Percentiles rank a stretch among this genome's conserved stretches.
phyloP scores from a whole-genome alignment of 129 eudicot genomes.

The Solidago caesia region DNA sequence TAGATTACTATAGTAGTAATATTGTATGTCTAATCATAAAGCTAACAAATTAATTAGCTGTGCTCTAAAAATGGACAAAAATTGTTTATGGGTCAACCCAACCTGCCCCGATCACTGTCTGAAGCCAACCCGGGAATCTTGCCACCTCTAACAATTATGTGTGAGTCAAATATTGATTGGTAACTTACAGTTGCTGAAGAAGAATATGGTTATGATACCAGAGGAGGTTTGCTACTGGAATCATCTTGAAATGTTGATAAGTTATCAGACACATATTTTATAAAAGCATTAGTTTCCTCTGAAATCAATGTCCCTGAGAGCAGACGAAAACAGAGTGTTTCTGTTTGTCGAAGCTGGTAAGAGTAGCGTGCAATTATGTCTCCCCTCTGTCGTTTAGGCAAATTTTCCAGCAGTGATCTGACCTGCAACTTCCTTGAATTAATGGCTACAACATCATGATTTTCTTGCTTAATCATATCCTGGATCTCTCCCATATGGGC shows the following conservation, averaged over 20 bases:
- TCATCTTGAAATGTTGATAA: not conserved
- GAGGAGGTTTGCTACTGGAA: constrained; percentile 6
- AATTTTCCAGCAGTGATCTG: not conserved
- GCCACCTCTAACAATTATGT: too few species aligned
- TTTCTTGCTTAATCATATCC: not conserved
- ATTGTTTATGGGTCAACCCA: too few species aligned
- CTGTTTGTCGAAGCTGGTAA: not conserved
- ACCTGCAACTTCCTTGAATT: not conserved
- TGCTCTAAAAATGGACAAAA: too few species aligned
- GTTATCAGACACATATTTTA: not conserved
- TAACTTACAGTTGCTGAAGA: constrained; percentile 1
- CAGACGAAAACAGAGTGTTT: not conserved
- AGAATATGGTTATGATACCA: not conserved
- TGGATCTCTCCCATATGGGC: constrained; percentile 9
- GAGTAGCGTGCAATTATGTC: not conserved
- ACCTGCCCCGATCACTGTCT: not conserved
- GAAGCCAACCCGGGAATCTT: not conserved
- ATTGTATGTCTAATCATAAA: too few species aligned
- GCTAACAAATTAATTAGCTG: too few species aligned
- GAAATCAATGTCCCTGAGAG: not conserved
- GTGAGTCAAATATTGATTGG: not conserved
- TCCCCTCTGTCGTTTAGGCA: constrained; percentile 7
- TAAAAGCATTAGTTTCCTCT: not conserved
- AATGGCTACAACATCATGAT: not conserved
- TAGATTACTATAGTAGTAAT: too few species aligned